Conservation (phyloP, 2,329 filamentous ascomycete species). For the Ceratocystis variospora region DNA sequence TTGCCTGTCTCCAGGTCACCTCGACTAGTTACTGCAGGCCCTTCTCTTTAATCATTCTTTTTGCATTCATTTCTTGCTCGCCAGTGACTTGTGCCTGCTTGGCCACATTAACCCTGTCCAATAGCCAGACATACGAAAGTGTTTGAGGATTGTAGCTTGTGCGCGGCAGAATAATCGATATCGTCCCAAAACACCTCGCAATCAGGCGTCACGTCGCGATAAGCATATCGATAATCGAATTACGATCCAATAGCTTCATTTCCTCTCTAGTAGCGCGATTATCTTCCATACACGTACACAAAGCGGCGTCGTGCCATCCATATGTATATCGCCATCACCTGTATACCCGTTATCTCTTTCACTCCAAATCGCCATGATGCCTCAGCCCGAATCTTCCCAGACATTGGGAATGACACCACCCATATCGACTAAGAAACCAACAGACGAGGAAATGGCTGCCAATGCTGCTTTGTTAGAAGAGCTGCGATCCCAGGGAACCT, state of each 20-base stretch:
- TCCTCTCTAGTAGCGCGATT: not conserved
- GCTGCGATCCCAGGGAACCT: slow-evolving; percentile 79
- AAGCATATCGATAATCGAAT: not conserved
- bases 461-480: slow-evolving; percentile 73
- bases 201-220: not conserved
- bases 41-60: not conserved
- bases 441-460: slow-evolving; percentile 57
- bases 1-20: not conserved
- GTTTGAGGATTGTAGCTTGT: not conserved
- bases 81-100: not conserved
- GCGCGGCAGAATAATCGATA: not conserved
- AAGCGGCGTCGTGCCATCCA: not conserved
- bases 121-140: not conserved
- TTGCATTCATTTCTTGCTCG: slow-evolving; percentile 3
- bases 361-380: not conserved
- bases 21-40: not conserved
- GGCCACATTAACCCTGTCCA: not conserved
- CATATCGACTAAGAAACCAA: slow-evolving; percentile 65
- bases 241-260: not conserved
- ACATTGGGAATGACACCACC: slow-evolving; percentile 61
- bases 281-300: not conserved
- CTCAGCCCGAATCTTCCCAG: not conserved
- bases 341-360: not conserved
- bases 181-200: not conserved
- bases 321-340: not conserved